These are phyloP conservation scores for Danielia oregonensis DNA, from an alignment of 805 yeast species.

Conservation along the genomic window DNA sequence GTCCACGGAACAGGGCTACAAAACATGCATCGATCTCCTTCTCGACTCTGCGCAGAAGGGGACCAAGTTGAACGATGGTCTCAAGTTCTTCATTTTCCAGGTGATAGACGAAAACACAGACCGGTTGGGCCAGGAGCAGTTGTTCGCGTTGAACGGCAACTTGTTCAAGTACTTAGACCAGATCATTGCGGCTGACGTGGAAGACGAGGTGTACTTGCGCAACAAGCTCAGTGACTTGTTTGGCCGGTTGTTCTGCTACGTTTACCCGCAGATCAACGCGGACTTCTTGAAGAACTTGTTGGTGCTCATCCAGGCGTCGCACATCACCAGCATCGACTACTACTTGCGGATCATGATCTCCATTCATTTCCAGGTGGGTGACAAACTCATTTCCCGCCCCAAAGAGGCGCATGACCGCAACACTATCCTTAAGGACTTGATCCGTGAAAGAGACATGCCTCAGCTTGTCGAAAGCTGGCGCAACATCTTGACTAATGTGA, in stretches of 20 bases:
- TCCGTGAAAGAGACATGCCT: conserved; percentile 74
- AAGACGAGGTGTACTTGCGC: conserved; percentile 29
- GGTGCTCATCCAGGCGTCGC: conserved; percentile 15
- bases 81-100: conserved; percentile 66
- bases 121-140: conserved; percentile 42
- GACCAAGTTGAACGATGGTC: conserved; percentile 42
- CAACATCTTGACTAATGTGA: conserved; percentile 39
- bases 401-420: conserved; percentile 61
- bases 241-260: conserved; percentile 32
- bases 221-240: conserved; percentile 36
- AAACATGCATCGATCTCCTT: conserved; percentile 50
- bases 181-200: conserved; percentile 14
- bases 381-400: conserved; percentile 74
- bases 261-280: conserved; percentile 31
- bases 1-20: conserved; percentile 52
- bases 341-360: conserved; percentile 69
- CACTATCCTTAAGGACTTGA: conserved; percentile 72
- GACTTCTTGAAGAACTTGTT: conserved; percentile 31
- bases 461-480: conserved; percentile 66
- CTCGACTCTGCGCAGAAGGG: conserved; percentile 17
- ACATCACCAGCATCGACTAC: conserved; percentile 48
- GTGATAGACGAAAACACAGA: conserved; percentile 59
- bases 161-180: conserved; percentile 44
- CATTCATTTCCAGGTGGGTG: conserved; percentile 91
- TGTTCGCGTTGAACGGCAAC: conserved; percentile 42